phyloP scores from a whole-genome alignment of 495 filamentous ascomycete genomes.

The Aspergillus hancockii region DNA sequence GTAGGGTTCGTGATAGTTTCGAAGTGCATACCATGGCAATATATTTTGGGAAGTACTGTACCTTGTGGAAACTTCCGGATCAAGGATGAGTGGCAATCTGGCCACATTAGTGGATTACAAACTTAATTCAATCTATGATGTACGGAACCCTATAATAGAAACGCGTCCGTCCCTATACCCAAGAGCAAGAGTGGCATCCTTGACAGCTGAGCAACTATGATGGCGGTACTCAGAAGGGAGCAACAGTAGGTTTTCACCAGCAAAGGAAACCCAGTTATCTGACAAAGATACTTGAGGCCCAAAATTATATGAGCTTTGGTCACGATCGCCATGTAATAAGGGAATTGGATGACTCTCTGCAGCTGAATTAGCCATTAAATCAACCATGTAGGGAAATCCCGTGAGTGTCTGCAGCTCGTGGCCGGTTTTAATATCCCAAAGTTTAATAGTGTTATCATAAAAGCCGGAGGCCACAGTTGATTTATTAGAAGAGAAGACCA shows the following conservation, averaged over 20 bases:
- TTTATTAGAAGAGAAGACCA: neutral
- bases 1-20: too few relatives aligned
- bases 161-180: slow-evolving; percentile 29
- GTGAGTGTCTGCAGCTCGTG: neutral
- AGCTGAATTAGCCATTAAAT: neutral
- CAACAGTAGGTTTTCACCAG: neutral
- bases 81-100: neutral
- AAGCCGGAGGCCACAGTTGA: too few relatives aligned
- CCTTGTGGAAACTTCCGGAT: too few relatives aligned
- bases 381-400: neutral
- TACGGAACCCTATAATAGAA: slow-evolving; percentile 29
- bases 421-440: slow-evolving; percentile 1
- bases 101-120: slow-evolving; percentile 8
- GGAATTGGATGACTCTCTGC: neutral
- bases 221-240: neutral
- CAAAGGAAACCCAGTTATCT: neutral
- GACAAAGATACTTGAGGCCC: neutral
- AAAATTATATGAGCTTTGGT: neutral
- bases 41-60: too few relatives aligned
- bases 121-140: slow-evolving; percentile 20
- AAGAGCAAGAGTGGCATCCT: neutral
- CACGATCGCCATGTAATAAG: too few relatives aligned
- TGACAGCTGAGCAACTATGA: neutral
- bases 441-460: neutral
- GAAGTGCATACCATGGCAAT: too few relatives aligned